Evolutionary conservation across 768 basidiomycete genomes (phyloP).

Genomic region (Panus rudis): DNA sequence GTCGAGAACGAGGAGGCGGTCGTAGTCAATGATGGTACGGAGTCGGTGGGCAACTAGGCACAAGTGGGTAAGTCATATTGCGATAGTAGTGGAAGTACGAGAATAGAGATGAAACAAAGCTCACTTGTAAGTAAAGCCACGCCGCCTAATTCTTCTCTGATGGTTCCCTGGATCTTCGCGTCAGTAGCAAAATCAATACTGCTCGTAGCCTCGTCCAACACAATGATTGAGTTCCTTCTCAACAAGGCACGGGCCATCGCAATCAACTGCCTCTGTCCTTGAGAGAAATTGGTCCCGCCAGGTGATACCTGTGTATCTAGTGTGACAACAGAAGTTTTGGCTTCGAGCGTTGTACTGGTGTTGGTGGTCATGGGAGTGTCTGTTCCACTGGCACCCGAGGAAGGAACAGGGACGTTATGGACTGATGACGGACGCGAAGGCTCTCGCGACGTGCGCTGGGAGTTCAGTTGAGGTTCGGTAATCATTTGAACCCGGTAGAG

Average conservation of each 20-base stretch:
- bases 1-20: slow-evolving; percentile 75
- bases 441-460: slow-evolving; percentile 43
- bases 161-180: slow-evolving; percentile 83
- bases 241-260: slow-evolving; percentile 81
- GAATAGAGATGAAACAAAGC: slow-evolving; percentile 20
- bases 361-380: slow-evolving; percentile 37
- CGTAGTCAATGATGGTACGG: slow-evolving; percentile 76
- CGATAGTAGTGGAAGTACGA: slow-evolving; percentile 4
- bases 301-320: slow-evolving; percentile 77
- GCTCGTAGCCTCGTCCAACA: slow-evolving; percentile 80
- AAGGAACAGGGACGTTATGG: slow-evolving; percentile 32
- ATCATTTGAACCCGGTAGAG: slow-evolving; percentile 78
- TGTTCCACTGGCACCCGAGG: slow-evolving; percentile 17
- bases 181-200: slow-evolving; percentile 87
- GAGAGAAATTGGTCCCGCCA: slow-evolving; percentile 87
- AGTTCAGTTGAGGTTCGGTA: slow-evolving; percentile 38
- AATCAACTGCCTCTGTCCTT: slow-evolving; percentile 85
- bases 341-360: too few relatives aligned
- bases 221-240: slow-evolving; percentile 63
- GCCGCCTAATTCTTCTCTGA: slow-evolving; percentile 76
- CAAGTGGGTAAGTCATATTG: neutral
- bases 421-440: slow-evolving; percentile 43
- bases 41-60: slow-evolving; percentile 63
- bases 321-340: slow-evolving; percentile 48
- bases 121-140: slow-evolving; percentile 67